Evolutionary conservation across 805 yeast genomes (phyloP).

Genomic region (Saturnispora sanitii): DNA sequence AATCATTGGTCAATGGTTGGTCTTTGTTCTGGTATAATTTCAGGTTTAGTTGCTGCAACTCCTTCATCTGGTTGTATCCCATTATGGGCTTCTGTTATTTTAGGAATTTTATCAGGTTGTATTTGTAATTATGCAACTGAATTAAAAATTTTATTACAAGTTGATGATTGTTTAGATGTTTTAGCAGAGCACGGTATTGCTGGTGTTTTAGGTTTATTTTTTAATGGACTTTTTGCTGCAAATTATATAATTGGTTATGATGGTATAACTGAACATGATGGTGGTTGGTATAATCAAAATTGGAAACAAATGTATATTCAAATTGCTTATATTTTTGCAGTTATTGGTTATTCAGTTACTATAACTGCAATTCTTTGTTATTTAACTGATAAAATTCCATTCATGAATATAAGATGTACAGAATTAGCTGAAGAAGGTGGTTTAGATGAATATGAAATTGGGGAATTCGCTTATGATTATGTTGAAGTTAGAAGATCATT

Average conservation of each 20-base stretch:
- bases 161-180: conserved; percentile 90
- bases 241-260: conserved; percentile 86
- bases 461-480: conserved; percentile 97
- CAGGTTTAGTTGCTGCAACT: conserved; percentile 95
- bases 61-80: conserved; percentile 91
- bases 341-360: conserved; percentile 61
- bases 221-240: conserved; percentile 82
- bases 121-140: conserved; percentile 88
- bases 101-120: conserved; percentile 73
- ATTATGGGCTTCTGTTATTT: conserved; percentile 78
- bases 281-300: conserved; percentile 90
- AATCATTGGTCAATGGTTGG: conserved; percentile 93
- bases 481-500: conserved; percentile 94
- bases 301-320: conserved; percentile 89
- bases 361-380: conserved; percentile 72
- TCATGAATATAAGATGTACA: conserved; percentile 65
- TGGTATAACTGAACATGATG: conserved; percentile 70
- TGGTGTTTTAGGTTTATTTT: conserved; percentile 82
- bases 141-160: conserved; percentile 65
- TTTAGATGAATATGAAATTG: conserved; percentile 93
- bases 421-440: conserved; percentile 85
- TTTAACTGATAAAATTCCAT: conserved; percentile 70
- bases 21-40: conserved; percentile 87
- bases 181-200: conserved; percentile 99
- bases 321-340: conserved; percentile 71